phyloP scores from a whole-genome alignment of 768 basidiomycete species.

The Collybiopsis confluens region DNA sequence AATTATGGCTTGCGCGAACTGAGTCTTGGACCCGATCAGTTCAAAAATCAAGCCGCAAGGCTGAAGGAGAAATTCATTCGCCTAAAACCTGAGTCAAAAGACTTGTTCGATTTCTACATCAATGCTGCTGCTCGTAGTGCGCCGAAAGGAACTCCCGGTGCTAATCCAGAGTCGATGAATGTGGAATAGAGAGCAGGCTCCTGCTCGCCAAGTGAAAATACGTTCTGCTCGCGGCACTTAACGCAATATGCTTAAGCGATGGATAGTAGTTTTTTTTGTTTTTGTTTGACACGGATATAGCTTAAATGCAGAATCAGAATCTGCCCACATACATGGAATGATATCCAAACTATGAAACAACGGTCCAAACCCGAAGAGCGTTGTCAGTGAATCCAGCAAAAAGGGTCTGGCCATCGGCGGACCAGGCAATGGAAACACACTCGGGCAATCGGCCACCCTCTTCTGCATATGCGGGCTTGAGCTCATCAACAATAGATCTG shows the following conservation, averaged over 20 bases:
- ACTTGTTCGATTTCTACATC: constrained; percentile 4
- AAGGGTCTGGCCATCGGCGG: constrained; percentile 94
- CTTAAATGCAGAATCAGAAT: neutral
- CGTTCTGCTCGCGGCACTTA: too few relatives aligned
- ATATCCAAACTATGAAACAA: constrained; percentile 43
- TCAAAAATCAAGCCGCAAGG: neutral
- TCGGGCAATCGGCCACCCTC: constrained; percentile 77
- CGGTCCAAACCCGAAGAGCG: constrained; percentile 89
- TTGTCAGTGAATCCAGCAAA: constrained; percentile 98
- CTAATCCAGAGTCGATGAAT: neutral
- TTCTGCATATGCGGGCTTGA: constrained; percentile 90
- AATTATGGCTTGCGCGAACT: constrained; percentile 1
- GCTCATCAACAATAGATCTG: constrained; percentile 97
- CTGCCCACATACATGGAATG: neutral
- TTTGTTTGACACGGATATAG: neutral
- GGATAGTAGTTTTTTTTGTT: too few relatives aligned
- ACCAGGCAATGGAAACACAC: constrained; percentile 97
- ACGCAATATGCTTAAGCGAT: too few relatives aligned
- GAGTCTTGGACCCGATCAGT: constrained; percentile 2
- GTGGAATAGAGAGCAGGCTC: too few relatives aligned
- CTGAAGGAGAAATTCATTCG: constrained; percentile 5
- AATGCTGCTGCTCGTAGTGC: neutral
- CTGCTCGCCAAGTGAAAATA: too few relatives aligned
- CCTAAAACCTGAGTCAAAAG: constrained; percentile 2
- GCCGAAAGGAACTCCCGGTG: neutral